Base-by-base conservation (phyloP, 345 rosid genomes). In the Linum tenue region DNA sequence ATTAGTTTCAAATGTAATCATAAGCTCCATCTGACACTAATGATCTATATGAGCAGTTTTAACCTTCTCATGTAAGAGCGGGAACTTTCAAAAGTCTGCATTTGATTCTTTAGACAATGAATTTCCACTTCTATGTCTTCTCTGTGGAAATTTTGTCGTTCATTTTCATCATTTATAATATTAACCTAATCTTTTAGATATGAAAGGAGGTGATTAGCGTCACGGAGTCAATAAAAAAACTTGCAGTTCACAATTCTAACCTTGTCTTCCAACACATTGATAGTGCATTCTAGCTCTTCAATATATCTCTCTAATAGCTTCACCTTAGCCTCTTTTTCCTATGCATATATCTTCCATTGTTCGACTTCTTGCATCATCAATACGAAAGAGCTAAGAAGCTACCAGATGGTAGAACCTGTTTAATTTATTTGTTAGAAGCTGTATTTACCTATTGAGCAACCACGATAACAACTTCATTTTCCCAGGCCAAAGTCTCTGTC, bases 91-190 rank as follows among this genome's bases (percentile, higher is more conserved):
- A 83, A 69, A 75, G 79, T 87, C 72, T 80, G 89, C 88, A 87
- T 82, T 77, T 91, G 96, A 74, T 81, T 74, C 59, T 76, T 84
- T 55, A 88, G 69, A 64, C 81, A 64, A 66, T 81, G 84, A 79
- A 91, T 91, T 83, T 94, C 95, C 58, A 56, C 73, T 77, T 90
- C 99, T 63, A 94, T 76, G 76, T 94, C 97, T 82, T 94, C 96
- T 78, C 95, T 84, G 71, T 86, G 86, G 76, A 94, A 69, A 15
- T 87, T 79, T 60, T 91, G 97, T 61, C 90, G 79, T 76, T 94
- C 97, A 72, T 96, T 88, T 86, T 94, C 97, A 75, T 72, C 95
- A 77, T 88, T 87, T 67, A 94, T 74, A 79, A 87, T 83, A 64
- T 84, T 89, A 72, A 84, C 95, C 99, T 94, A 72, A 75, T 67